A percentile compares a stretch with the other conserved stretches of the same genome.
Evolutionary conservation across 2,329 filamentous ascomycete species (phyloP).

Genomic region (Simplicillium sp.): DNA sequence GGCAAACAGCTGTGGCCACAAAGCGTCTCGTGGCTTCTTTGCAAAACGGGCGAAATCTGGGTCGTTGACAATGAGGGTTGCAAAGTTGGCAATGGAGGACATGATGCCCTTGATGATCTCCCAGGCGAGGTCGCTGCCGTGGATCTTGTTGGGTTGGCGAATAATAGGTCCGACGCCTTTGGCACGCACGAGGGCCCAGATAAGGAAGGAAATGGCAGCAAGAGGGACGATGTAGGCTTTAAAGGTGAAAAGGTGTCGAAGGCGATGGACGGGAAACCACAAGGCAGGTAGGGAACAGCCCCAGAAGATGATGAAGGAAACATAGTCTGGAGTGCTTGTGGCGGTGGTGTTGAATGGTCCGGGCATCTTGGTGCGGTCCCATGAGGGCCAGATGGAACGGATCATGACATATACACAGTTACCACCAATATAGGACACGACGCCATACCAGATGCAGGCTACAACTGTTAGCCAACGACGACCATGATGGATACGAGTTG

Average conservation of each 20-base stretch:
- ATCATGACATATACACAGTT: constrained; percentile 87
- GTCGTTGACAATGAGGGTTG: constrained; percentile 73
- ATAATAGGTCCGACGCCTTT: constrained; percentile 79
- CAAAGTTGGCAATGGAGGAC: constrained; percentile 84
- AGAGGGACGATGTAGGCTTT: constrained; percentile 78
- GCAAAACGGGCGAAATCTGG: constrained; percentile 84
- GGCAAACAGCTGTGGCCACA: constrained; percentile 72
- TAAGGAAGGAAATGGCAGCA: constrained; percentile 78
- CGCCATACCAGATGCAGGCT: constrained; percentile 81
- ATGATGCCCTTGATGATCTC: constrained; percentile 78
- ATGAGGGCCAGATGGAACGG: constrained; percentile 67
- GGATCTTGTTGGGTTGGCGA: constrained; percentile 50
- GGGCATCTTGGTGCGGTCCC: constrained; percentile 48
- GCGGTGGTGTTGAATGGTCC: constrained; percentile 61
- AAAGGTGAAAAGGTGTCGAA: constrained; percentile 83
- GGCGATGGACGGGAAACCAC: constrained; percentile 82
- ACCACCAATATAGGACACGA: constrained; percentile 78
- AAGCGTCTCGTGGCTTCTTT: constrained; percentile 60
- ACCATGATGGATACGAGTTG: no score
- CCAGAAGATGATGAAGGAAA: constrained; percentile 86
- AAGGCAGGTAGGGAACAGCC: constrained; percentile 69
- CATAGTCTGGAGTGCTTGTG: constrained; percentile 65
- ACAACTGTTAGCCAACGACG: not conserved
- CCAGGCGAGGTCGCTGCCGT: constrained; percentile 69
- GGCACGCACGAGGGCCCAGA: constrained; percentile 76